Evolutionary conservation across 257 asterid genomes (phyloP).

Genomic region (Scutellaria galericulata): DNA sequence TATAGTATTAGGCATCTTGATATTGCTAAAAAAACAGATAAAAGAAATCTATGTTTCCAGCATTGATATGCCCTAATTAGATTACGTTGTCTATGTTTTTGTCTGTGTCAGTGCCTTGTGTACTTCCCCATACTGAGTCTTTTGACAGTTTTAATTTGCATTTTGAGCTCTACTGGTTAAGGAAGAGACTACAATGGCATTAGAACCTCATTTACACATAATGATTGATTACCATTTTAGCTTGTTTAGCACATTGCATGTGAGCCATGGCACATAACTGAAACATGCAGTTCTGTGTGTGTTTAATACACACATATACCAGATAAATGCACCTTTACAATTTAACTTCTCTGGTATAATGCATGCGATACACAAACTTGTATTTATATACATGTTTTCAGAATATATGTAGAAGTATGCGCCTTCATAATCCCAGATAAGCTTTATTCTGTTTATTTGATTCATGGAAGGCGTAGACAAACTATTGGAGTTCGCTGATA

Average conservation of each 20-base stretch:
- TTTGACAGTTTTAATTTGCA: background rate
- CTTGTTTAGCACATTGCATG: background rate
- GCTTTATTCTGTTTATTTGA: slow-evolving; percentile 52
- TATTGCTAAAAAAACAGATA: background rate
- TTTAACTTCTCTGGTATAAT: background rate
- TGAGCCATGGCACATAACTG: too few species aligned
- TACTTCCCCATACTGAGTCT: background rate
- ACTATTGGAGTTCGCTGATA: slow-evolving; percentile 55
- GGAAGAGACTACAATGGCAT: slow-evolving; percentile 1
- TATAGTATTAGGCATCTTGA: background rate
- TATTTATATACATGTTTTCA: background rate
- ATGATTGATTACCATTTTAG: background rate
- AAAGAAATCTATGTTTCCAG: too few species aligned
- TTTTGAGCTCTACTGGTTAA: background rate
- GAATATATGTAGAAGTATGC: background rate
- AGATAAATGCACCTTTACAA: slow-evolving; percentile 7
- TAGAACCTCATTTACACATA: background rate
- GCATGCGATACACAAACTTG: slow-evolving; percentile 6
- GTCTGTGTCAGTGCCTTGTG: background rate
- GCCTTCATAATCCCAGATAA: slow-evolving; percentile 44
- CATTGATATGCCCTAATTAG: background rate
- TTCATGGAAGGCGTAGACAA: slow-evolving; percentile 59
- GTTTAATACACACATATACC: background rate
- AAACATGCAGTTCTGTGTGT: background rate
- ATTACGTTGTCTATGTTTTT: background rate